Conservation (phyloP, 1,284 basidiomycete genomes). For the Ustilago loliicola region DNA sequence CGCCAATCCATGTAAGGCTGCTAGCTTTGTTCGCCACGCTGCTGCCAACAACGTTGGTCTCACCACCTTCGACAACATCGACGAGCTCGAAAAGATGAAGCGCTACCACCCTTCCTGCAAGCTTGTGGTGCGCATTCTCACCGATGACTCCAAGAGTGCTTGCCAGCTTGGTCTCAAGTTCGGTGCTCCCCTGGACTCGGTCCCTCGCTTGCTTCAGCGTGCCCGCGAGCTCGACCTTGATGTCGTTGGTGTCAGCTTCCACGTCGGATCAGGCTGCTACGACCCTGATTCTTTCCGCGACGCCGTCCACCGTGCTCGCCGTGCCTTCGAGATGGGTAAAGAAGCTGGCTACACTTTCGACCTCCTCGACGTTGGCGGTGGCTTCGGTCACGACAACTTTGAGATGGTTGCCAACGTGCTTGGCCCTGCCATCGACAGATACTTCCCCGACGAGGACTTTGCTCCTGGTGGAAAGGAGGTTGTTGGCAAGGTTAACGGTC, state of each 20-base stretch:
- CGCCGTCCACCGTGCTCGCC: slow-evolving; percentile 85
- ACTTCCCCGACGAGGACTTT: slow-evolving; percentile 81
- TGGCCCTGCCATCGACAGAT: slow-evolving; percentile 79
- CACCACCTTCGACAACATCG: slow-evolving; percentile 98
- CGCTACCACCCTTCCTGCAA: slow-evolving; percentile 85
- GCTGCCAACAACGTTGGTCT: slow-evolving; percentile 82
- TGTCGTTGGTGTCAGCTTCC: slow-evolving; percentile 96
- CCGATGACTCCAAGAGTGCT: slow-evolving; percentile 94
- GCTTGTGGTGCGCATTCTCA: slow-evolving; percentile 92
- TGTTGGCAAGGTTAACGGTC: slow-evolving; percentile 73
- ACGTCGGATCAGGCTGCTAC: slow-evolving; percentile 96
- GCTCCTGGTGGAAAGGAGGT: slow-evolving; percentile 63
- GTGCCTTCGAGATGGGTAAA: slow-evolving; percentile 88
- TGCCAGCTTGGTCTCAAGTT: slow-evolving; percentile 97
- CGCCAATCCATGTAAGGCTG: slow-evolving; percentile 98
- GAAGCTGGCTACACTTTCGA: slow-evolving; percentile 85
- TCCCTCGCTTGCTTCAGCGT: slow-evolving; percentile 83
- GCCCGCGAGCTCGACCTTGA: slow-evolving; percentile 85
- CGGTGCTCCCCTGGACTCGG: slow-evolving; percentile 87
- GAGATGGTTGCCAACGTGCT: slow-evolving; percentile 84
- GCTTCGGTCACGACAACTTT: slow-evolving; percentile 92
- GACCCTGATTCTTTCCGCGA: slow-evolving; percentile 91
- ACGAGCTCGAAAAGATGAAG: slow-evolving; percentile 96
- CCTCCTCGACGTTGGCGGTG: slow-evolving; percentile 93
- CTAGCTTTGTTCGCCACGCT: slow-evolving; percentile 90